Evolutionary conservation across 345 rosid genomes (phyloP).

Genomic region (Populus nigra): DNA sequence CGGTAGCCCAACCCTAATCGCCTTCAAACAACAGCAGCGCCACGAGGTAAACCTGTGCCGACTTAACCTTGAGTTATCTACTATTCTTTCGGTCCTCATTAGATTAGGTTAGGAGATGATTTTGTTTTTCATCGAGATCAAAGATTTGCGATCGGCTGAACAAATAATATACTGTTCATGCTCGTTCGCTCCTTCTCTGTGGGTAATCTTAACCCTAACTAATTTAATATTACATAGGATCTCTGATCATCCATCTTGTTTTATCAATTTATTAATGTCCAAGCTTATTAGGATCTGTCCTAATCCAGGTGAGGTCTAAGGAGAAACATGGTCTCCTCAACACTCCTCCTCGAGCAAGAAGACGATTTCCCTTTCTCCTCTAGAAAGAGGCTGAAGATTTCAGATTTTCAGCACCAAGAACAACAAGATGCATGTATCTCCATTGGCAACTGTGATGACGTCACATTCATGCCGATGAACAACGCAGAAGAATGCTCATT

Average conservation of each 20-base stretch:
- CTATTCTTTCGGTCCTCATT: background rate
- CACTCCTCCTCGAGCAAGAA: conserved; percentile 16
- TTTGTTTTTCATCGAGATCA: background rate
- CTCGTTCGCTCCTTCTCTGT: background rate
- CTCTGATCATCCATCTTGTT: background rate
- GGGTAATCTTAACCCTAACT: background rate
- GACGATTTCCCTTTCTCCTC: conserved; percentile 10
- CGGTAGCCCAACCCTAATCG: background rate
- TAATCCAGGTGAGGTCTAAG: conserved; percentile 1
- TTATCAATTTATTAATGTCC: background rate
- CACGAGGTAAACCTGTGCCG: background rate
- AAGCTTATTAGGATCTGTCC: background rate
- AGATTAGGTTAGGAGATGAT: background rate
- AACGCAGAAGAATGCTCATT: conserved; percentile 29
- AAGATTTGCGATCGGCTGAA: background rate
- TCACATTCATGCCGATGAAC: conserved; percentile 22
- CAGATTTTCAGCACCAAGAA: conserved; percentile 21
- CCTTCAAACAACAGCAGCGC: background rate
- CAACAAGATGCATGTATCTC: conserved; percentile 21
- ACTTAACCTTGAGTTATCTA: background rate
- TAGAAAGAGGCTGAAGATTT: conserved; percentile 42
- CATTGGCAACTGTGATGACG: conserved; percentile 30
- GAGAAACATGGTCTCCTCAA: conserved; percentile 56
- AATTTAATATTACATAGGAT: background rate
- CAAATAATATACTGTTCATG: background rate